Conservation (phyloP, 768 basidiomycete species). For the Xanthoconium stramineum region DNA sequence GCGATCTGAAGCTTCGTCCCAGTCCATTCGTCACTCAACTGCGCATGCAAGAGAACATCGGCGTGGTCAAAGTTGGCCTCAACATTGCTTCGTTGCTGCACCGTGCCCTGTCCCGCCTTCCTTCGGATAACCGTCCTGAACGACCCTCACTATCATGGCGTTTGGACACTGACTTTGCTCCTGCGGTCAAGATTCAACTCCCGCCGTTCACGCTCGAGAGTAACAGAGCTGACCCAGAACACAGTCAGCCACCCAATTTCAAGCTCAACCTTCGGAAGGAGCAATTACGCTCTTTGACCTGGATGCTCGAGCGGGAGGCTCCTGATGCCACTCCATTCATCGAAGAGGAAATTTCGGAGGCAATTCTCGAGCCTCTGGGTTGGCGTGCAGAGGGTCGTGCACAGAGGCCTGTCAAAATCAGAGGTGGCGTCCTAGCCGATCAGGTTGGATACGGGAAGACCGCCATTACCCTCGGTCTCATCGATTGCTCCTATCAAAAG, state of each 20-base stretch:
- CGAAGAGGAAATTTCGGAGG: conserved; percentile 94
- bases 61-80: conserved; percentile 78
- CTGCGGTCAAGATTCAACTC: conserved; percentile 53
- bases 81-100: conserved; percentile 87
- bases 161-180: conserved; percentile 73
- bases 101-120: conserved; percentile 79
- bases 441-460: conserved; percentile 98
- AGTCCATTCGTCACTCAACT: conserved; percentile 85
- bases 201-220: conserved; percentile 70
- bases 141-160: conserved; percentile 68
- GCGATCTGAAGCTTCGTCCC: conserved; percentile 81
- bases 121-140: conserved; percentile 46
- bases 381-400: conserved; percentile 96
- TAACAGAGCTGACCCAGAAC: conserved; percentile 70
- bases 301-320: conserved; percentile 87
- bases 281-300: conserved; percentile 84
- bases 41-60: conserved; percentile 58
- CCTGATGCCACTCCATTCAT: conserved; percentile 65
- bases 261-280: conserved; percentile 69
- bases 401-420: conserved; percentile 66
- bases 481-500: conserved; percentile 63
- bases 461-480: conserved; percentile 87
- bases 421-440: conserved; percentile 92
- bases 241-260: conserved; percentile 79
- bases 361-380: conserved; percentile 77